Evolutionary conservation across 768 basidiomycete genomes (phyloP).

Genomic region (Leccinum aurantiacum): DNA sequence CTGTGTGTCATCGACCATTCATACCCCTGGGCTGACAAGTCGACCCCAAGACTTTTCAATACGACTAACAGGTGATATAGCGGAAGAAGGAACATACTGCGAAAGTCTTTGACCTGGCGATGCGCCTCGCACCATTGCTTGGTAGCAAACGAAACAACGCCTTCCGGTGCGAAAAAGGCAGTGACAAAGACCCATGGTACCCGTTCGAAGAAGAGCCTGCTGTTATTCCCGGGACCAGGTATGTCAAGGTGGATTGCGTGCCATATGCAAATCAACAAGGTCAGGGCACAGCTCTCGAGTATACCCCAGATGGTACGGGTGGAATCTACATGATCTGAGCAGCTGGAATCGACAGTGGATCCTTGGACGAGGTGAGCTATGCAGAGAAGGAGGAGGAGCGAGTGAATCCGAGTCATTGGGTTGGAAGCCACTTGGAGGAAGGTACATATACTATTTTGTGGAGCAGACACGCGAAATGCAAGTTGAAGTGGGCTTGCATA

Average conservation of each 20-base stretch:
- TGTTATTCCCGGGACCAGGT: neutral
- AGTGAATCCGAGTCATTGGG: neutral
- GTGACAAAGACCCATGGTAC: neutral
- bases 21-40: neutral
- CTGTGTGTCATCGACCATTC: neutral
- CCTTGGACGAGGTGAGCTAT: neutral
- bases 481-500: too few species aligned
- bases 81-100: neutral
- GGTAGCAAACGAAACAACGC: neutral
- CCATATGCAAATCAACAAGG: neutral
- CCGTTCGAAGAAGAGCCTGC: neutral
- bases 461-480: too few species aligned
- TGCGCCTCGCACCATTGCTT: neutral
- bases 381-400: neutral
- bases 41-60: neutral
- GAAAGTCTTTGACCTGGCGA: neutral
- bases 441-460: too few species aligned
- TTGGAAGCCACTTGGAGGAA: neutral
- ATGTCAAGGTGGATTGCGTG: neutral
- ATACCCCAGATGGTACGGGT: neutral
- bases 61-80: neutral
- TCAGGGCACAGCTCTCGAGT: neutral
- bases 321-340: too few species aligned
- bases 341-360: neutral
- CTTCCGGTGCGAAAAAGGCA: neutral